Base-by-base conservation (phyloP, 192 early-diverging fungal genomes). In the Backusella macrospora region DNA sequence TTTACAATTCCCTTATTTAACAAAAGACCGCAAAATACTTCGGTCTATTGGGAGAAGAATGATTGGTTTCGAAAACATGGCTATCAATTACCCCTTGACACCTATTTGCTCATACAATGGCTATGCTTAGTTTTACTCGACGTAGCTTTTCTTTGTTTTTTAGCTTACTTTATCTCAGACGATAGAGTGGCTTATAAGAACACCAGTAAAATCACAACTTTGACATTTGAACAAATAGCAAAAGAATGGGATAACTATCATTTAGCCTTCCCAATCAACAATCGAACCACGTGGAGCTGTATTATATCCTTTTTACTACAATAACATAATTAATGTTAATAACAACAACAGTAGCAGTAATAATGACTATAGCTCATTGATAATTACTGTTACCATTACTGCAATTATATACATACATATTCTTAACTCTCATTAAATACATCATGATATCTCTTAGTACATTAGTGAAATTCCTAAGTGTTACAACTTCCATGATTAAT, bases 51-150 rank as follows among this genome's bases (percentile, higher is more conserved):
- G 72, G 78, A 79, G 44, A 74, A 48, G 13, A 79, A 79, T 48
- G 78, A 73, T 4, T 79, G 78, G 78, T 65, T 26, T 16, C 73
- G 78, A 10, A 69, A 68, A 40, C 73, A 79, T 72, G 78, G 72
- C 10, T 79, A 75, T 21, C 73, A 75, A 12, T 21, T 55, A 26
- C 78, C 78, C 4, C 5, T 64, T 4, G 78, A 79, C 49, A 21
- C 73, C 34, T 79, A 75, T 43, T 52, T 79, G 7, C 13, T 75
- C n/a, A 18, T 65, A 14, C 78, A 79, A 37, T 74, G 78, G 69
- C 39, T 38, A 8, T 70, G 52, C n/a, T 59, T 70, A 13, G 12
- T 79, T 37, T 34, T 65, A 0, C 62, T 79, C 18, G 78, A 79
- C 34, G 39, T 79, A 29, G 59, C n/a, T 1, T 79, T 71, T 62